phyloP scores from a whole-genome alignment of 768 basidiomycete genomes.

The Pholiota molesta region DNA sequence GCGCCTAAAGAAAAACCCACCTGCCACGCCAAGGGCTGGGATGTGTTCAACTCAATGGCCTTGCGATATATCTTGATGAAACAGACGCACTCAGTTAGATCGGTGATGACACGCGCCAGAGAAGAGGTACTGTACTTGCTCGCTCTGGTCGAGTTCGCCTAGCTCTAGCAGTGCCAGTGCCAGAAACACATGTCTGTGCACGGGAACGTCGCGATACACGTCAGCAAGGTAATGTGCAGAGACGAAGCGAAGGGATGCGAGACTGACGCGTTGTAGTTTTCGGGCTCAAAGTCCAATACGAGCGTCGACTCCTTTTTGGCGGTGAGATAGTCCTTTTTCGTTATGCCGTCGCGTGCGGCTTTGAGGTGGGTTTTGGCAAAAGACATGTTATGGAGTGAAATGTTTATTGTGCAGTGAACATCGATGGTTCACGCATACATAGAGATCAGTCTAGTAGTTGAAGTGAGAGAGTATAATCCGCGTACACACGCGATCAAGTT shows the following conservation, averaged over 20 bases:
- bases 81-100: conserved; percentile 15
- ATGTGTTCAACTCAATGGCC: conserved; percentile 71
- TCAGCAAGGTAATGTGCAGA: not conserved
- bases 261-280: conserved; percentile 87
- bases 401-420: not conserved
- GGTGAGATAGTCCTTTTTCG: conserved; percentile 70
- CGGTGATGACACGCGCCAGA: conserved; percentile 1
- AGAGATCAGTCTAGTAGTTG: not conserved
- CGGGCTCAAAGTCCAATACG: conserved; percentile 74
- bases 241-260: not conserved
- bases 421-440: not conserved
- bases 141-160: conserved; percentile 70
- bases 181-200: conserved; percentile 78
- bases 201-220: not conserved
- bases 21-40: conserved; percentile 85
- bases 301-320: conserved; percentile 70
- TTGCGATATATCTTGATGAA: conserved; percentile 68
- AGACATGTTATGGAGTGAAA: conserved; percentile 31
- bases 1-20: conserved; percentile 39
- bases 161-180: conserved; percentile 82
- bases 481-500: not conserved
- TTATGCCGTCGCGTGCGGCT: conserved; percentile 71
- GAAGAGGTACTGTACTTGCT: conserved; percentile 65
- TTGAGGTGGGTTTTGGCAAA: conserved; percentile 79
- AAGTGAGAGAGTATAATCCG: not conserved